Percentiles rank a stretch among this genome's conserved stretches.
These are phyloP conservation scores for Clavariopsis aquatica DNA, from an alignment of 495 filamentous ascomycete genomes.

Conservation along the genomic window DNA sequence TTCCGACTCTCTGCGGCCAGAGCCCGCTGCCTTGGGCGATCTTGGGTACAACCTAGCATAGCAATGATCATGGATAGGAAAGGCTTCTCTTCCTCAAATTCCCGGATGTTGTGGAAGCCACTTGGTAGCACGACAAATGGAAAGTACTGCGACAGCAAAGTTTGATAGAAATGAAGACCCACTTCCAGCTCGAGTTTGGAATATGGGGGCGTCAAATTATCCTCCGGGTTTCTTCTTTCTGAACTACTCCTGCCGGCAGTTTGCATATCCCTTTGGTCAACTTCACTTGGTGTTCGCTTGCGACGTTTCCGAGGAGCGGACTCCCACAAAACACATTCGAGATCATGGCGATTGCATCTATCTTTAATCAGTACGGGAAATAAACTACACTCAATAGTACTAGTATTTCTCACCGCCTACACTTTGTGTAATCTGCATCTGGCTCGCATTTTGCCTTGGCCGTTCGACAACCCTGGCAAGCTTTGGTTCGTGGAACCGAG, in stretches of 20 bases:
- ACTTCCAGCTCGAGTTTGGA: not conserved
- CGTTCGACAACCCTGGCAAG: slow-evolving; percentile 12
- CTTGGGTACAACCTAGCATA: slow-evolving; percentile 19
- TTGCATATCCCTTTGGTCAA: not conserved
- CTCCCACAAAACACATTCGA: slow-evolving; percentile 4
- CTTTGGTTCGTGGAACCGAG: slow-evolving; percentile 4
- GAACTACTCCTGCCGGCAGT: not conserved
- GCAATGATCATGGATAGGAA: slow-evolving; percentile 24
- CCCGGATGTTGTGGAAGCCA: too few species aligned
- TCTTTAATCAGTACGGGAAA: not conserved
- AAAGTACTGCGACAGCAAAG: slow-evolving; percentile 11
- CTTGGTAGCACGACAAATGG: slow-evolving; percentile 12
- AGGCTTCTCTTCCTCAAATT: slow-evolving; percentile 6
- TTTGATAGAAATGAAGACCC: slow-evolving; percentile 5
- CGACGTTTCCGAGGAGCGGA: not conserved
- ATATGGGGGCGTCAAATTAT: not conserved
- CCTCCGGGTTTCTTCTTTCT: not conserved
- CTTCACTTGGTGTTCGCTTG: not conserved
- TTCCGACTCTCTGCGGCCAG: slow-evolving; percentile 5
- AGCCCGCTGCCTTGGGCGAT: slow-evolving; percentile 11
- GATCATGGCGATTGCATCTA: not conserved
- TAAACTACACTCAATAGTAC: not conserved
- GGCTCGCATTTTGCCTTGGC: slow-evolving; percentile 26
- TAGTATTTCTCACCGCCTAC: slow-evolving; percentile 14
- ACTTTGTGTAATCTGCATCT: slow-evolving; percentile 12